A percentile compares a stretch with the other conserved stretches of the same genome.
These are phyloP conservation scores for Candida ulmi DNA, from an alignment of 805 yeast species.

Conservation along the genomic window DNA sequence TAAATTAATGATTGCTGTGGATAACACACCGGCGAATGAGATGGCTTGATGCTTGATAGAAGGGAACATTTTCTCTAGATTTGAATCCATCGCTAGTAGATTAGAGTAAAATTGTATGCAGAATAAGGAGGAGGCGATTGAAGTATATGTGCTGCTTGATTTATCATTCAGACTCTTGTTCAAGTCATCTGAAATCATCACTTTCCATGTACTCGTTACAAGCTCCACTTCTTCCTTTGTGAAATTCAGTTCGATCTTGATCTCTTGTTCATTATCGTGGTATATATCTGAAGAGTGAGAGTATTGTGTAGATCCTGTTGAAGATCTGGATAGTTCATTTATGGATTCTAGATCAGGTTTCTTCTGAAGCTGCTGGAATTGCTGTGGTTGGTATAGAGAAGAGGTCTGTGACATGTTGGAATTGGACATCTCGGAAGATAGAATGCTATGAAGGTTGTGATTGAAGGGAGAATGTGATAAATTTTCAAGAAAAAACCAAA, in stretches of 20 bases:
- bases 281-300: slow-evolving; percentile 19
- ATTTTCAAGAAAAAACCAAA: too few relatives aligned
- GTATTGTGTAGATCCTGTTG: slow-evolving; percentile 4
- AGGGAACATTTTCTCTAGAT: slow-evolving; percentile 62
- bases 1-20: slow-evolving; percentile 58
- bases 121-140: slow-evolving; percentile 54
- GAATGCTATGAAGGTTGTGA: too few relatives aligned
- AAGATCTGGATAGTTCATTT: slow-evolving; percentile 5
- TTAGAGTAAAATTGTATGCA: slow-evolving; percentile 75
- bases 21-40: slow-evolving; percentile 73
- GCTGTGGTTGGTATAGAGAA: slow-evolving; percentile 4
- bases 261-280: slow-evolving; percentile 14
- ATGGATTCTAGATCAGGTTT: slow-evolving; percentile 6
- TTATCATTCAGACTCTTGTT: slow-evolving; percentile 6
- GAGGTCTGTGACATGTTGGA: neutral
- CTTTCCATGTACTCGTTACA: slow-evolving; percentile 32
- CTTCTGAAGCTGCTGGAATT: neutral
- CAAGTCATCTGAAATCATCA: slow-evolving; percentile 31
- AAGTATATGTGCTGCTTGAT: slow-evolving; percentile 13
- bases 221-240: slow-evolving; percentile 27
- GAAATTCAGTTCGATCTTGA: slow-evolving; percentile 25
- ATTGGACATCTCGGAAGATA: too few relatives aligned
- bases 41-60: slow-evolving; percentile 74
- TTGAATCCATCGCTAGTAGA: slow-evolving; percentile 53
- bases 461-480: too few relatives aligned